phyloP scores from a whole-genome alignment of 2,329 filamentous ascomycete species.

The Leptoxyphium fumago region DNA sequence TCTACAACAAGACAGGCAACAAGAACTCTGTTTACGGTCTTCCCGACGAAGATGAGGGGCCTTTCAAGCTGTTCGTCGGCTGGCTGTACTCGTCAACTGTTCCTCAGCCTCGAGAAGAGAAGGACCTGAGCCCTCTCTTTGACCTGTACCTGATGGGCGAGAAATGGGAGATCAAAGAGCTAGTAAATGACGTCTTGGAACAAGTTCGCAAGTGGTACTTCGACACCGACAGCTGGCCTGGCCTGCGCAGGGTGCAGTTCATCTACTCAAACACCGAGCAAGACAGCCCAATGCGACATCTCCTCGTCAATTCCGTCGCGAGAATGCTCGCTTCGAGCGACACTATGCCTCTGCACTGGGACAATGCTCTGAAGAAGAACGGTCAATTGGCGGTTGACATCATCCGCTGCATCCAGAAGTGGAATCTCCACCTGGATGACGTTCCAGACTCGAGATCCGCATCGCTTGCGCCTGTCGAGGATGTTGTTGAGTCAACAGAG shows the following conservation, averaged over 20 bases:
- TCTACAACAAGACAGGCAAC: conserved; percentile 26
- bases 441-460: conserved; percentile 37
- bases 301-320: conserved; percentile 35
- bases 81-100: conserved; percentile 38
- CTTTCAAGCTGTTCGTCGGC: conserved; percentile 38
- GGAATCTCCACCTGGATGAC: conserved; percentile 33
- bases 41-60: conserved; percentile 36
- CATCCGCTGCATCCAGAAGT: conserved; percentile 39
- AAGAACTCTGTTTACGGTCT: conserved; percentile 30
- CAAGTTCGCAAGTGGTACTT: conserved; percentile 37
- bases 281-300: conserved; percentile 33
- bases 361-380: conserved; percentile 39
- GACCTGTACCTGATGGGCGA: conserved; percentile 41
- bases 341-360: conserved; percentile 38
- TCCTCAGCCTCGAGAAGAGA: conserved; percentile 33
- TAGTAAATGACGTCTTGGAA: conserved; percentile 35
- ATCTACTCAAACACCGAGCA: conserved; percentile 35
- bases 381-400: conserved; percentile 42
- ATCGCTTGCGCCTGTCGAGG: conserved; percentile 23
- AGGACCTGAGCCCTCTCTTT: conserved; percentile 35
- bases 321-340: conserved; percentile 36
- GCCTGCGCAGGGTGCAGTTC: conserved; percentile 38
- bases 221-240: conserved; percentile 37
- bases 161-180: conserved; percentile 35
- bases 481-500: conserved; percentile 6